Evolutionary conservation across 2,329 filamentous ascomycete genomes (phyloP).

Genomic region (Penicillium olsonii): DNA sequence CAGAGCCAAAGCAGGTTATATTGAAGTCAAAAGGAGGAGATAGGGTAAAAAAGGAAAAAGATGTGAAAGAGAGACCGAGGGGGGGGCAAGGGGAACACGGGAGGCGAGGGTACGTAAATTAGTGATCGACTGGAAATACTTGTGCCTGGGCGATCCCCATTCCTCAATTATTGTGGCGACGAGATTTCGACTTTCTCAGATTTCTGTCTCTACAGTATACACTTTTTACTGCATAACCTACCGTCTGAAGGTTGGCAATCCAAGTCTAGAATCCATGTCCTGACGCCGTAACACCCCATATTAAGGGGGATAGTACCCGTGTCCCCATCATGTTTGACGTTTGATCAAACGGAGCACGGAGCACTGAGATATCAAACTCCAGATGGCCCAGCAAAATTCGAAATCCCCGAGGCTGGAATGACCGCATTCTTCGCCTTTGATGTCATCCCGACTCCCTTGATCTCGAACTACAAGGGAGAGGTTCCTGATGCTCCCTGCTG

Average conservation of each 20-base stretch:
- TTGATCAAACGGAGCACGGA: too few species aligned
- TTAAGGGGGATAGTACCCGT: too few species aligned
- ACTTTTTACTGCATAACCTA: too few species aligned
- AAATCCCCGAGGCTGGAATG: constrained; percentile 6
- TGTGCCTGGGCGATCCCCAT: constrained; percentile 2
- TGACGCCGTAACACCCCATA: too few species aligned
- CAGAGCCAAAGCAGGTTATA: not conserved
- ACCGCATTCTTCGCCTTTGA: constrained; percentile 7
- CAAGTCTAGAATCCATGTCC: too few species aligned
- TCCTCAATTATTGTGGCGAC: not conserved
- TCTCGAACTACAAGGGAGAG: too few species aligned
- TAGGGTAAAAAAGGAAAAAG: constrained; percentile 6
- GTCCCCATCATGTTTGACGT: too few species aligned
- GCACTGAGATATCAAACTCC: too few species aligned
- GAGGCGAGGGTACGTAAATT: constrained; percentile 9
- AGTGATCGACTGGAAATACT: constrained; percentile 8
- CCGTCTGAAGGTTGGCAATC: too few species aligned
- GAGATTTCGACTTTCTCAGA: not conserved
- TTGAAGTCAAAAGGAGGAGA: not conserved
- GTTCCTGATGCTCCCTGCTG: too few species aligned
- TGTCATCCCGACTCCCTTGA: constrained; percentile 2
- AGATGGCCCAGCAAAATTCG: not conserved
- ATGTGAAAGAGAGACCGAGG: constrained; percentile 7
- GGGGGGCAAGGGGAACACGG: constrained; percentile 18
- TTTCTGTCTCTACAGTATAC: not conserved